phyloP scores from a whole-genome alignment of 768 basidiomycete species.

The Tulasnella sp. region DNA sequence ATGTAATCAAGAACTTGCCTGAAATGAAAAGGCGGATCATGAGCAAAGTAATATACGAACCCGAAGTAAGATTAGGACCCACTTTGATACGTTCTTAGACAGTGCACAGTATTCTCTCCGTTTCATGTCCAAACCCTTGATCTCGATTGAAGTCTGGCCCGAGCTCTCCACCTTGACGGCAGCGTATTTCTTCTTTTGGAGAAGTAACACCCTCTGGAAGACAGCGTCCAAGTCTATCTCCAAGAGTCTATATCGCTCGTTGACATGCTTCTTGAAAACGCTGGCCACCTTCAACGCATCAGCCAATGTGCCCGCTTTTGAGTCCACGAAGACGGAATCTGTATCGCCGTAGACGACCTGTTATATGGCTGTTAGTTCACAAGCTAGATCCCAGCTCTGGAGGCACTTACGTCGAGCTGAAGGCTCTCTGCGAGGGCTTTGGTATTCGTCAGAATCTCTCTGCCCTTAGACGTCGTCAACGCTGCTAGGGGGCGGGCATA shows the following conservation, averaged over 20 bases:
- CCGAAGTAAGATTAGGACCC: constrained; percentile 39
- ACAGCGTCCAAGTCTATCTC: constrained; percentile 96
- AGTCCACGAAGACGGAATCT: constrained; percentile 98
- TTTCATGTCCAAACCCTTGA: constrained; percentile 99
- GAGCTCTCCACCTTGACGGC: constrained; percentile 92
- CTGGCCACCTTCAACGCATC: constrained; percentile 89
- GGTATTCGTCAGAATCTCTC: constrained; percentile 93
- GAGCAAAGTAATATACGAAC: neutral
- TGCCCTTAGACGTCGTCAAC: constrained; percentile 94
- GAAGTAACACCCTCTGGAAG: constrained; percentile 83
- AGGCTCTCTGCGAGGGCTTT: constrained; percentile 88
- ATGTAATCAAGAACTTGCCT: constrained; percentile 90
- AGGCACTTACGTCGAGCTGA: constrained; percentile 72
- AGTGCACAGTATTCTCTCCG: constrained; percentile 89
- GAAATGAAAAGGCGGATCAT: neutral
- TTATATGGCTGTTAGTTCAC: neutral
- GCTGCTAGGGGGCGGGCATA: constrained; percentile 96
- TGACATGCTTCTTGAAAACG: constrained; percentile 93
- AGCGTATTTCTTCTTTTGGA: constrained; percentile 99
- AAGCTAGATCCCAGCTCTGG: neutral
- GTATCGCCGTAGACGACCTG: constrained; percentile 99
- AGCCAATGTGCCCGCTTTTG: constrained; percentile 80
- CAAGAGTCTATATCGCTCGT: constrained; percentile 89
- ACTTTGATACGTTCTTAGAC: constrained; percentile 93
- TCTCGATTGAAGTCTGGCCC: constrained; percentile 69